Percentiles rank a stretch among this genome's conserved stretches.
These are phyloP conservation scores for Tricholoma hemisulphureum DNA, from an alignment of 768 basidiomycete genomes.

Conservation along the genomic window DNA sequence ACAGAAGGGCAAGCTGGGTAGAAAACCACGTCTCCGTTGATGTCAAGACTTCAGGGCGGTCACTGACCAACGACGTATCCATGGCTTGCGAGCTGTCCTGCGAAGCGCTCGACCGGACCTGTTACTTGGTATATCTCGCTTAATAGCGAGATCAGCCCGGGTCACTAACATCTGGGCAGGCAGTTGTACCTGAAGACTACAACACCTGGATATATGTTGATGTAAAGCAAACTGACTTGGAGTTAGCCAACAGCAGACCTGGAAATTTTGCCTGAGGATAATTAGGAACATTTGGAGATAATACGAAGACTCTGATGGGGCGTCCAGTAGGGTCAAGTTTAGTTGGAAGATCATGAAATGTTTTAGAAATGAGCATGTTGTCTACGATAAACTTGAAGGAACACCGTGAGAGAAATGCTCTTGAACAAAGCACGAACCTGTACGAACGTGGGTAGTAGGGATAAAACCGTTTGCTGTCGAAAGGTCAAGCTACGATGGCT, in stretches of 20 bases:
- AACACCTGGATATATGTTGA: constrained; percentile 50
- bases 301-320: constrained; percentile 79
- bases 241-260: constrained; percentile 39
- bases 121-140: constrained; percentile 97
- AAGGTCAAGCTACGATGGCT: constrained; percentile 33
- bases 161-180: not conserved
- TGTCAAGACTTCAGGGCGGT: not conserved
- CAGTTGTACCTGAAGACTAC: constrained; percentile 71
- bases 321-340: constrained; percentile 56
- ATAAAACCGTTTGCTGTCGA: not conserved
- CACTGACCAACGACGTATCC: constrained; percentile 76
- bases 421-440: too few species aligned
- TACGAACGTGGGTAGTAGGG: constrained; percentile 5
- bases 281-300: constrained; percentile 73
- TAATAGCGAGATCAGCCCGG: not conserved
- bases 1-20: constrained; percentile 71
- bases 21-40: not conserved
- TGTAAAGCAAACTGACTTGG: not conserved
- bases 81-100: constrained; percentile 83
- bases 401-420: not conserved
- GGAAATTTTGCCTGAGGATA: constrained; percentile 93
- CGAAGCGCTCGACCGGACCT: constrained; percentile 94
- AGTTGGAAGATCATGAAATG: constrained; percentile 73
- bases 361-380: constrained; percentile 80
- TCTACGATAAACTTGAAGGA: not conserved